These are phyloP conservation scores for Gossypioides kirkii DNA, from an alignment of 345 rosid species.

Conservation along the genomic window DNA sequence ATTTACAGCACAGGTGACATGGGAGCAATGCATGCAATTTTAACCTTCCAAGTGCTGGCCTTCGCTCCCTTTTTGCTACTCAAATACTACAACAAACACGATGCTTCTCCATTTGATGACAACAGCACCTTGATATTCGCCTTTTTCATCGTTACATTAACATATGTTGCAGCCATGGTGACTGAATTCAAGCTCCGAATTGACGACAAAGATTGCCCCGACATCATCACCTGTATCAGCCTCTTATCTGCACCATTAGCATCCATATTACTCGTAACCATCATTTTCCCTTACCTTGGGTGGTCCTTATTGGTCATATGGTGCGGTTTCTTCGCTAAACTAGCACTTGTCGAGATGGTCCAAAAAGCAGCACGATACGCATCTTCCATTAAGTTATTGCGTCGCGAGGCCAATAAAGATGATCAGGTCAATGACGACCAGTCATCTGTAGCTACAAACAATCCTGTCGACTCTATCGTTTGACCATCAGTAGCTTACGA, in stretches of 20 bases:
- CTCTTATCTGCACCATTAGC: neutral
- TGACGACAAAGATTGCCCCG: neutral
- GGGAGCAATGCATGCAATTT: constrained; percentile 1
- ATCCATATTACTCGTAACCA: neutral
- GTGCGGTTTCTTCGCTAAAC: neutral
- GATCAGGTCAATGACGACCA: neutral
- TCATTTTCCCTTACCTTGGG: neutral
- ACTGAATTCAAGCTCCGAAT: neutral
- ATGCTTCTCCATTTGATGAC: neutral
- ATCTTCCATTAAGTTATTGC: neutral
- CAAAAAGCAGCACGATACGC: neutral
- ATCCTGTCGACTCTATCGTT: neutral
- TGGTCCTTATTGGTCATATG: neutral
- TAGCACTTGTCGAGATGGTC: neutral
- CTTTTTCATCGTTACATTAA: neutral
- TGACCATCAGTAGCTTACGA: neutral
- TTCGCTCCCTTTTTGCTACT: neutral
- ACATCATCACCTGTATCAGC: neutral
- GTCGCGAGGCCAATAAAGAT: neutral
- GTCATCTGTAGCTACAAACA: neutral
- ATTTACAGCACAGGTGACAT: neutral
- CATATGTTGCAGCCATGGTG: neutral
- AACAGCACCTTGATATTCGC: neutral
- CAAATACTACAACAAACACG: neutral
- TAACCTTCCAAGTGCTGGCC: neutral